phyloP scores from a whole-genome alignment of 1,139 yeast genomes.

The Blastobotrys persicus region DNA sequence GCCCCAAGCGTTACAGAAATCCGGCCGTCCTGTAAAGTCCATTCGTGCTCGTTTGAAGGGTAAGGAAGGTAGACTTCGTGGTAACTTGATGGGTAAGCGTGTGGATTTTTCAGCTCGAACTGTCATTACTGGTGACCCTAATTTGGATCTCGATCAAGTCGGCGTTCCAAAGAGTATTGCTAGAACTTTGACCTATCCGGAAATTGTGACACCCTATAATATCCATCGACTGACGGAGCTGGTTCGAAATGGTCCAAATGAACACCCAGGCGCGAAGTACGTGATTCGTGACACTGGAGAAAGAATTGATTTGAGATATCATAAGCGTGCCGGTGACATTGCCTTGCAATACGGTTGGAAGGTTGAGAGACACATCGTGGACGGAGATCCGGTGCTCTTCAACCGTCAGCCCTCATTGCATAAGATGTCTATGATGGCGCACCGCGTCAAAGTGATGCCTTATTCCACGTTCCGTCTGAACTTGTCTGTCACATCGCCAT shows the following conservation, averaged over 20 bases:
- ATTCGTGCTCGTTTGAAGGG: constrained; percentile 99
- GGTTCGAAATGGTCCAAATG: constrained; percentile 97
- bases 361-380: constrained; percentile 97
- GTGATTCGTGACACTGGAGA: constrained; percentile 98
- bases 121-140: constrained; percentile 99
- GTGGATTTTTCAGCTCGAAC: constrained; percentile 99
- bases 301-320: constrained; percentile 93
- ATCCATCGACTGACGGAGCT: constrained; percentile 88
- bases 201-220: constrained; percentile 95
- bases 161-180: constrained; percentile 98
- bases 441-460: constrained; percentile 97
- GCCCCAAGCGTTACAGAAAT: constrained; percentile 97
- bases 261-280: constrained; percentile 99
- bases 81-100: constrained; percentile 99
- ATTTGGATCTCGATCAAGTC: constrained; percentile 93
- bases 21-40: constrained; percentile 97
- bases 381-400: constrained; percentile 93
- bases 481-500: constrained; percentile 95
- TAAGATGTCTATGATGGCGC: constrained; percentile 99
- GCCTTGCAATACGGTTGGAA: constrained; percentile 99
- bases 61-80: constrained; percentile 98
- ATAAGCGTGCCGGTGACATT: constrained; percentile 97
- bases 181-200: constrained; percentile 92
- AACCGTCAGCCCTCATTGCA: constrained; percentile 99
- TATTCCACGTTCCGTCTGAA: constrained; percentile 96